These are phyloP conservation scores for Botryobasidium botryosum DNA, from an alignment of 768 basidiomycete genomes.

Conservation along the genomic window DNA sequence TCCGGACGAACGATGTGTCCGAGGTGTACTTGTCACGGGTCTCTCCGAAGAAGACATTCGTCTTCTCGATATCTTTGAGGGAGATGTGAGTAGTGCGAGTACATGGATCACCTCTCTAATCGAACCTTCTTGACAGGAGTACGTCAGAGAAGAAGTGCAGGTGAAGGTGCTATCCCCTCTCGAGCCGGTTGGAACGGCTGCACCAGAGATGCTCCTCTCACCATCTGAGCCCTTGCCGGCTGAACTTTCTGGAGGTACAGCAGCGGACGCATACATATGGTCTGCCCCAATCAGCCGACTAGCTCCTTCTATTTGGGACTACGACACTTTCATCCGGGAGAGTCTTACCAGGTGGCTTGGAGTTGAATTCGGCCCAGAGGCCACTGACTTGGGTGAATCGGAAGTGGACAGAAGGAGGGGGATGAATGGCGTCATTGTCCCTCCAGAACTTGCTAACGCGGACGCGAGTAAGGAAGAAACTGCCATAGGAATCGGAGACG, in stretches of 20 bases:
- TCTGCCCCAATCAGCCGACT: conserved; percentile 26
- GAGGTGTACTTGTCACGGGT: conserved; percentile 65
- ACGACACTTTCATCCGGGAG: conserved; percentile 58
- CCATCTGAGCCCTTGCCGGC: conserved; percentile 25
- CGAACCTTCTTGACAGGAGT: conserved; percentile 38
- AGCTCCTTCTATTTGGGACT: conserved; percentile 55
- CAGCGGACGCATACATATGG: conserved; percentile 67
- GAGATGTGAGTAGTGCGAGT: conserved; percentile 32
- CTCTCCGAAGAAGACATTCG: conserved; percentile 44
- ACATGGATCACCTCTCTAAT: neutral
- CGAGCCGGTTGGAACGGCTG: conserved; percentile 16
- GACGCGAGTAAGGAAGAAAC: neutral
- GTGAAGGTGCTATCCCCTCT: conserved; percentile 39
- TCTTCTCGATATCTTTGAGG: conserved; percentile 72
- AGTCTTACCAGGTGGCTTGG: conserved; percentile 70
- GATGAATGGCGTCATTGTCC: conserved; percentile 23
- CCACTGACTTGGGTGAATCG: conserved; percentile 25
- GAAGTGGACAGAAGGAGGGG: conserved; percentile 36
- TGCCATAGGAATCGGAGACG: neutral
- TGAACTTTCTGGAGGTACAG: conserved; percentile 23
- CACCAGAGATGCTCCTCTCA: conserved; percentile 24
- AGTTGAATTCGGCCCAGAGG: conserved; percentile 15
- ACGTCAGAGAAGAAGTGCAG: conserved; percentile 34
- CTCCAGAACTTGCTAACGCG: conserved; percentile 3
- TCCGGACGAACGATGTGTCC: conserved; percentile 48